Base-by-base conservation (phyloP, 805 yeast species). In the Pichia eremophila region DNA sequence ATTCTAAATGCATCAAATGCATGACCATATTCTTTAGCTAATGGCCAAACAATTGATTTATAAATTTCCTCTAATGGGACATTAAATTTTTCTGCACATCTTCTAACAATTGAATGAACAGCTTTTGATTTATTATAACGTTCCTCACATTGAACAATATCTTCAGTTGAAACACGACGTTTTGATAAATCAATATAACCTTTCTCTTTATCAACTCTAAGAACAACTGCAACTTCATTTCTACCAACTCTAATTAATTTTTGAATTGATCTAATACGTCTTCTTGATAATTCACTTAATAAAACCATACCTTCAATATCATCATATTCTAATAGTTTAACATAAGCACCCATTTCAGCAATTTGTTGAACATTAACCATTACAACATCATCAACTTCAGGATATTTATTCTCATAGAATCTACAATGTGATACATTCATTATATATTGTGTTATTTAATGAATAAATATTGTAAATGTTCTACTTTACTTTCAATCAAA, bases 281-380 rank as follows among this genome's bases (percentile, higher is more conserved):
- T 88, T 79, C 99, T 86, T 36, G 98, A 90, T 58, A 93, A 78
- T 72, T 93, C 99, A 39, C 95, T 85, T 60, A 93, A 78, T 56
- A 93, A 74, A 49, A 93, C 95, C 99, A 93, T 93, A 62, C 99
- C 99, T 71, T 93, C 99, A 63, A 93, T 91, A 67, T 91, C 93
- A 71, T 93, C 98, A 65, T 93, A 93, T 70, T 93, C 99, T 55
- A 93, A 77, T 55, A 93, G 76, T 68, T 89, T 91, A 55, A 93
- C 95, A 67, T 93, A 93, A 14, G 99, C 99, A 51, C 99, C 99
- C 99, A 93, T 93, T 69, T 93, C 99, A 57, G 98, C 99, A 59
- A 93, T 93, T 67, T 86, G 95, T 68, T 86, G 95, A 57, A 93
- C 99, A 69, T 93, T 93, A 64, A 93, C 99, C 95, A 93, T 91